Percentiles rank a stretch among this genome's conserved stretches.
Evolutionary conservation across 2,329 filamentous ascomycete species (phyloP).

Genomic region (Bipolaris oryzae): DNA sequence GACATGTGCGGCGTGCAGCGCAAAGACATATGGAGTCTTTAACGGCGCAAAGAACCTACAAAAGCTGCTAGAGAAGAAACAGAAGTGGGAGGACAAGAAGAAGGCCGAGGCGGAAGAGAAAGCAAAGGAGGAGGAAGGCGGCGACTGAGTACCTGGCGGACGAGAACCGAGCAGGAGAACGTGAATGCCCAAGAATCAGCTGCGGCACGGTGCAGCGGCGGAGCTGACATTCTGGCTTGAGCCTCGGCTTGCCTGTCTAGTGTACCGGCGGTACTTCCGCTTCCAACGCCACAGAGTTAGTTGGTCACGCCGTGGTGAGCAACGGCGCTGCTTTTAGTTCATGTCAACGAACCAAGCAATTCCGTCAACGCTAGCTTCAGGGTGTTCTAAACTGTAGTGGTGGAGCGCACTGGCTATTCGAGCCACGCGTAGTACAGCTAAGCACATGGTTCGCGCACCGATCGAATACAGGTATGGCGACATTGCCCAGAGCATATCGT

Average conservation of each 20-base stretch:
- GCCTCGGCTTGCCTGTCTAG: background rate
- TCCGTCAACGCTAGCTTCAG: background rate
- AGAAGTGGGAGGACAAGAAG: slow-evolving; percentile 64
- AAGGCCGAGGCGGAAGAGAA: slow-evolving; percentile 61
- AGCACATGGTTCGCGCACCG: background rate
- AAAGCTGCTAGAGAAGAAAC: slow-evolving; percentile 77
- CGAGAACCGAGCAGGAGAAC: background rate
- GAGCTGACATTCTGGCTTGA: background rate
- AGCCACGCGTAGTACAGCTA: background rate
- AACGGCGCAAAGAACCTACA: slow-evolving; percentile 84
- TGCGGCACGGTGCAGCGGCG: background rate
- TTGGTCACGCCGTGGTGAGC: background rate
- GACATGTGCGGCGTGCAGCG: slow-evolving; percentile 82
- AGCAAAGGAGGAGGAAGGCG: slow-evolving; percentile 31
- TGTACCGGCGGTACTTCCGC: background rate
- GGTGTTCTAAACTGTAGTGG: background rate
- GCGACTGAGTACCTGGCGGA: slow-evolving; percentile 18
- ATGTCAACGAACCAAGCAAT: background rate
- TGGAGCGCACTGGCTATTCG: background rate
- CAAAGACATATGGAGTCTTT: slow-evolving; percentile 87
- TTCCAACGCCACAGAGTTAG: background rate
- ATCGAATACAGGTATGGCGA: background rate
- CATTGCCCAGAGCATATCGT: background rate
- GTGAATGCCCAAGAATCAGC: background rate
- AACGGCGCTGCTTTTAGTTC: background rate